phyloP scores from a whole-genome alignment of 306 rosid species.

The Biancaea sappan region DNA sequence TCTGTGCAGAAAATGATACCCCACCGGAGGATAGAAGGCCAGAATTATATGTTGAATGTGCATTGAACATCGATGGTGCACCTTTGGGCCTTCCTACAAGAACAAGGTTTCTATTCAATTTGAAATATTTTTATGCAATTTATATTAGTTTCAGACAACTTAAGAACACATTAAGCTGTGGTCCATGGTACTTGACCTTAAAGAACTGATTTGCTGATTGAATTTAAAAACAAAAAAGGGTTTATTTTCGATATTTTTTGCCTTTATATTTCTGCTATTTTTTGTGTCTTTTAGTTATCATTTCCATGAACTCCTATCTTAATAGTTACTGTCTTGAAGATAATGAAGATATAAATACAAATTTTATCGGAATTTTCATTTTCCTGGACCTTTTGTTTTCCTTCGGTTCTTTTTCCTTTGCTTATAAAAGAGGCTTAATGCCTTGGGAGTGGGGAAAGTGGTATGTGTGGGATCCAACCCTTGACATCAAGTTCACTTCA shows the following conservation, averaged over 20 bases:
- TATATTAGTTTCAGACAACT: not conserved
- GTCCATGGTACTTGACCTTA: constrained; percentile 1
- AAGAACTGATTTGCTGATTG: not conserved
- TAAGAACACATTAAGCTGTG: not conserved
- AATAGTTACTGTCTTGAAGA: constrained; percentile 2
- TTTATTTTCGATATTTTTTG: constrained; percentile 6
- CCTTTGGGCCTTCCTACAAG: constrained; percentile 89
- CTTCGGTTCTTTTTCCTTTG: not conserved
- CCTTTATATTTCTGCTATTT: not conserved
- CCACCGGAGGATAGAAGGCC: constrained; percentile 62
- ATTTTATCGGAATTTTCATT: not conserved
- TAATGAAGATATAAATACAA: not conserved
- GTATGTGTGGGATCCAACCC: not conserved
- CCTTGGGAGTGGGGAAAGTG: not conserved
- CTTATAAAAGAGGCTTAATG: not conserved
- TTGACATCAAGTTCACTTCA: not conserved
- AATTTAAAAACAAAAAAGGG: too few species aligned
- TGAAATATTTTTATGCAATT: constrained; percentile 5
- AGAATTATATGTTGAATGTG: constrained; percentile 90
- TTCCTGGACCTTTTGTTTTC: not conserved
- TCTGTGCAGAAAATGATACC: constrained; percentile 56
- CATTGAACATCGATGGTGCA: constrained; percentile 85
- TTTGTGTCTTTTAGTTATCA: not conserved
- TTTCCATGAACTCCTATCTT: not conserved
- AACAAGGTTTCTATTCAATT: constrained; percentile 63